Conservation (phyloP, 1,139 yeast species). For the Pichia sp. region DNA sequence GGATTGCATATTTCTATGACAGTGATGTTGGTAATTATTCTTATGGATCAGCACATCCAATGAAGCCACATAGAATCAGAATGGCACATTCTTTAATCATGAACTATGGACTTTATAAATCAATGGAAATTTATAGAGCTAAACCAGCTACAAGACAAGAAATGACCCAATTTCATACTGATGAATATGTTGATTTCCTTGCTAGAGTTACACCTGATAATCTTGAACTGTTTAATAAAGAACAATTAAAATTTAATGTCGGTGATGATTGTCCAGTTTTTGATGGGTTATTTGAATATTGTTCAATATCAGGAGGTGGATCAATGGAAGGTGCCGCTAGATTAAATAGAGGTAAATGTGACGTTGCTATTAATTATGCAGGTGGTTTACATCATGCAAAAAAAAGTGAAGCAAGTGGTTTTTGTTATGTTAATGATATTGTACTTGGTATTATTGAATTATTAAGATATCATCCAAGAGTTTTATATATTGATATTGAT, state of each 20-base stretch:
- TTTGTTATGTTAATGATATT: conserved; percentile 92
- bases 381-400: conserved; percentile 98
- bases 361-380: conserved; percentile 94
- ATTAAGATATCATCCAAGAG: conserved; percentile 82
- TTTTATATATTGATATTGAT: conserved; percentile 89
- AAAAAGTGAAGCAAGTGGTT: conserved; percentile 89
- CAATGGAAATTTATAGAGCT: conserved; percentile 93
- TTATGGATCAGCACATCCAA: conserved; percentile 97
- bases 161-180: conserved; percentile 98
- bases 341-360: conserved; percentile 77
- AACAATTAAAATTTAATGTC: conserved; percentile 86
- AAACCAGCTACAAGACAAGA: conserved; percentile 98
- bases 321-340: conserved; percentile 89
- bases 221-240: conserved; percentile 83
- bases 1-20: conserved; percentile 63
- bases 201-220: conserved; percentile 94
- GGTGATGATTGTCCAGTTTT: conserved; percentile 98
- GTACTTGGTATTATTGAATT: conserved; percentile 81
- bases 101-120: conserved; percentile 94
- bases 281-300: conserved; percentile 88
- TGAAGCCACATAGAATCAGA: conserved; percentile 98
- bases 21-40: conserved; percentile 96
- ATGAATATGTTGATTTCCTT: conserved; percentile 90
- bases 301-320: conserved; percentile 84
- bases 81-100: conserved; percentile 96